Evolutionary conservation across 495 filamentous ascomycete genomes (phyloP).

Genomic region (Annulohypoxylon nitens): DNA sequence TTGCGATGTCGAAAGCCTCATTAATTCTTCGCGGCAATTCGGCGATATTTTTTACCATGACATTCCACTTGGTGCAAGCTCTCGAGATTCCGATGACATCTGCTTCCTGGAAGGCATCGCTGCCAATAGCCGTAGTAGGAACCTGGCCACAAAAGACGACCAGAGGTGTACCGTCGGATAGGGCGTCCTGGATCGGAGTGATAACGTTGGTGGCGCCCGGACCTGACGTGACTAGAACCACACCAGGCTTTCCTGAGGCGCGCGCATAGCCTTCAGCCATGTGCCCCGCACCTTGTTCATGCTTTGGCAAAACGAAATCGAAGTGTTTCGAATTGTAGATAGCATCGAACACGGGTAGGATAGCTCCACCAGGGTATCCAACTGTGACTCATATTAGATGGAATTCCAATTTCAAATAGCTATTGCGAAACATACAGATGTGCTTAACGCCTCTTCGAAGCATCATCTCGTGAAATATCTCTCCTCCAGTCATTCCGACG

Average conservation of each 20-base stretch:
- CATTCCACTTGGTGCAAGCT: slow-evolving; percentile 87
- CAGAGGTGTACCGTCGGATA: slow-evolving; percentile 83
- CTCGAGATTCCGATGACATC: slow-evolving; percentile 82
- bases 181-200: slow-evolving; percentile 82
- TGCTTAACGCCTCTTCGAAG: slow-evolving; percentile 90
- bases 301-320: slow-evolving; percentile 81
- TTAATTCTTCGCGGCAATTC: slow-evolving; percentile 83
- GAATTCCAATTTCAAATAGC: slow-evolving; percentile 44
- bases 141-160: slow-evolving; percentile 87
- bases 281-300: slow-evolving; percentile 85
- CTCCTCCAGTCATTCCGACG: slow-evolving; percentile 93
- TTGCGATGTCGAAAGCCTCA: slow-evolving; percentile 88
- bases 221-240: slow-evolving; percentile 83
- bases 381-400: slow-evolving; percentile 57
- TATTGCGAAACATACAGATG: slow-evolving; percentile 74
- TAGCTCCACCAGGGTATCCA: slow-evolving; percentile 82
- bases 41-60: slow-evolving; percentile 84
- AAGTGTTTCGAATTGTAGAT: slow-evolving; percentile 86
- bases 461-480: slow-evolving; percentile 99
- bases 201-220: slow-evolving; percentile 84
- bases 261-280: slow-evolving; percentile 86
- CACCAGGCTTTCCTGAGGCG: slow-evolving; percentile 79
- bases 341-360: slow-evolving; percentile 86
- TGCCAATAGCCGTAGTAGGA: slow-evolving; percentile 76
- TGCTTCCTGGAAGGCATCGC: slow-evolving; percentile 85